Conservation (phyloP, 345 rosid species). For the Heritiera fomes region DNA sequence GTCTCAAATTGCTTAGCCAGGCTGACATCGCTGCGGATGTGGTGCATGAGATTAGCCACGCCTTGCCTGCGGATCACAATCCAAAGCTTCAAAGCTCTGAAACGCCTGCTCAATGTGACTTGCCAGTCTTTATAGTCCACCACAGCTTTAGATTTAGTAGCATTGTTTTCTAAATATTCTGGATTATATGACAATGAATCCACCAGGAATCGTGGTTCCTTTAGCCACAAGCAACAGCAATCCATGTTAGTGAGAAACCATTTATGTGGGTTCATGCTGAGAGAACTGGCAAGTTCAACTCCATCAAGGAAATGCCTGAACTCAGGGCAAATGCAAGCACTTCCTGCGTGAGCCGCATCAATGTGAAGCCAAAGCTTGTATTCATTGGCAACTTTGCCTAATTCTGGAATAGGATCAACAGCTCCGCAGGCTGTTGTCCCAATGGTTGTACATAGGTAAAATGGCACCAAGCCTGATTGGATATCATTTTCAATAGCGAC, state of each 20-base stretch:
- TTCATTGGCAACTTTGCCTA: conserved; percentile 26
- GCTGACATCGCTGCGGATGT: conserved; percentile 39
- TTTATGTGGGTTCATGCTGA: conserved; percentile 46
- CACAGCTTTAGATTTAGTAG: conserved; percentile 36
- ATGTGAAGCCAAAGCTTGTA: conserved; percentile 32
- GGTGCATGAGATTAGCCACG: conserved; percentile 34
- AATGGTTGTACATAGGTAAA: conserved; percentile 30
- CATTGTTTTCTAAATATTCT: conserved; percentile 41
- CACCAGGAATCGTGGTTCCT: conserved; percentile 26
- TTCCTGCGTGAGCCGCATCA: conserved; percentile 51
- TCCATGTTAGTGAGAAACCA: conserved; percentile 54
- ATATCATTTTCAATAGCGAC: conserved; percentile 24
- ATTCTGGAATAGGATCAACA: conserved; percentile 29
- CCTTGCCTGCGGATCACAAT: conserved; percentile 38
- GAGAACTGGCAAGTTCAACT: conserved; percentile 43
- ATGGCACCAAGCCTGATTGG: conserved; percentile 27
- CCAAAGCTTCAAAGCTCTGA: conserved; percentile 48
- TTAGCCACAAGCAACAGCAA: conserved; percentile 54
- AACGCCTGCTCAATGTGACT: conserved; percentile 46
- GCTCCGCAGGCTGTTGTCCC: conserved; percentile 31
- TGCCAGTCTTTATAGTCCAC: conserved; percentile 58
- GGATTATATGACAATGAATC: conserved; percentile 41
- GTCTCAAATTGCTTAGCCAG: conserved; percentile 44
- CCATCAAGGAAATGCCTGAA: conserved; percentile 40
- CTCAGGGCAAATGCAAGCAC: conserved; percentile 59